Evolutionary conservation across 176 grass and related monocot species (phyloP), one percentile per base, ranked within the genome.

Genomic region (Oryza australiensis): DNA sequence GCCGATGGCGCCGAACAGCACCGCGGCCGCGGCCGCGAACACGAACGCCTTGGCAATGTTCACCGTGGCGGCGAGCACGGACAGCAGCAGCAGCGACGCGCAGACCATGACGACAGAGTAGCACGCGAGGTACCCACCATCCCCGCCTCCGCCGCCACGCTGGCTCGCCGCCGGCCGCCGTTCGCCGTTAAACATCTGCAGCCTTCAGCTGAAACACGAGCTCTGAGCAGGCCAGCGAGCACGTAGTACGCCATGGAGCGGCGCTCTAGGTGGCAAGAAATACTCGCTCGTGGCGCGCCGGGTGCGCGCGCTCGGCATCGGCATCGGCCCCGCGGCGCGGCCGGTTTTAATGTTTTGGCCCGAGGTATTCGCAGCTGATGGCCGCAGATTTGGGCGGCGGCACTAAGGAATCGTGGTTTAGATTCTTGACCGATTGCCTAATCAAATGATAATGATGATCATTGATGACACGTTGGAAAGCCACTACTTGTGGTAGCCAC

Each of bases 21-120:
- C 43, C 10, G 26, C 24, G 43, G 32, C 74, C 5, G 59, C 68
- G 20, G 18, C 80, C 26, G 74, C 74, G 14, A 88, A 40, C 1
- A 27, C 68, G 10, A 74, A 64, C 14, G 86, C 86, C 75, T 79
- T 83, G 32, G 3, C 45, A 68, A 57, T 0, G 45, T 62, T 78
- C 34, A 66, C 14, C 12, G 80, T 45, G 68, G 80, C 26, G 6
- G 68, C 74, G 43, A 88, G 75, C 13, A 88, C 30, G 68, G 22
- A 43, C 14, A 88, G 51, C 9, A 88, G 80, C 8, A 88, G 80
- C 60, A 88, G 76, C 75, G 68, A 43, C 68, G 32, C 63, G 49
- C 76, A 68, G 6, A 26, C 46, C 45, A 84, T 62, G 13, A 78
- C 27, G 62, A 88, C 27, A 27, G 74, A 75, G 34, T 78, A 88